phyloP scores from a whole-genome alignment of 1,284 basidiomycete genomes.

The Clitocybe nebularis region DNA sequence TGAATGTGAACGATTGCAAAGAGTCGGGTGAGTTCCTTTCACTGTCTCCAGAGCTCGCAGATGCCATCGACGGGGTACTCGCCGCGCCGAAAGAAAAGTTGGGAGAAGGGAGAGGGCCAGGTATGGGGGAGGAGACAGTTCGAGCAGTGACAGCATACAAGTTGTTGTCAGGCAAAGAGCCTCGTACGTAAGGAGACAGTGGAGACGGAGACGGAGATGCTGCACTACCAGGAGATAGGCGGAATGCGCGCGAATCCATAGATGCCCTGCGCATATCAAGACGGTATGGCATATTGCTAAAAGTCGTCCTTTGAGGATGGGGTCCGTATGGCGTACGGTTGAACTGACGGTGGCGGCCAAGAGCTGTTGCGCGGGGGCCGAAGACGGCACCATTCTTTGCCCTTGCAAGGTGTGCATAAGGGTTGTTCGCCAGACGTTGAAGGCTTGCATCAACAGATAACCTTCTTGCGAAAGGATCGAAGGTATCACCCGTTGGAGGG shows the following conservation, averaged over 20 bases:
- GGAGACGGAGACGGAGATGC: slow-evolving; percentile 34
- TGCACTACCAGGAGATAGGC: slow-evolving; percentile 25
- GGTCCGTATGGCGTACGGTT: slow-evolving; percentile 23
- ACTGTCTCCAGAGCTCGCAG: slow-evolving; percentile 41
- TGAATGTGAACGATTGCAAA: slow-evolving; percentile 33
- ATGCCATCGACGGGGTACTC: slow-evolving; percentile 40
- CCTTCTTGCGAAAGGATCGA: slow-evolving; percentile 45
- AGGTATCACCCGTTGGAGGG: slow-evolving; percentile 30
- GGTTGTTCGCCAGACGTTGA: slow-evolving; percentile 56
- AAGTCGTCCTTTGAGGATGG: slow-evolving; percentile 18
- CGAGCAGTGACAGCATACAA: slow-evolving; percentile 49
- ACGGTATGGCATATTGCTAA: slow-evolving; percentile 25
- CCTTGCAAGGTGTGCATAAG: slow-evolving; percentile 56
- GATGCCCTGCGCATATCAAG: slow-evolving; percentile 42
- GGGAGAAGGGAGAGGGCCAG: slow-evolving; percentile 67
- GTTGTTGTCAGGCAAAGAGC: slow-evolving; percentile 45
- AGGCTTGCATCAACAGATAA: slow-evolving; percentile 59
- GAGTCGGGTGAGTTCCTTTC: slow-evolving; percentile 50
- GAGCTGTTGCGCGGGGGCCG: slow-evolving; percentile 33
- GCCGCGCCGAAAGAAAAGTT: slow-evolving; percentile 67
- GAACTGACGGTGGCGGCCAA: slow-evolving; percentile 26
- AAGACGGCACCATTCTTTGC: slow-evolving; percentile 51
- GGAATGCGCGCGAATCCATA: slow-evolving; percentile 36
- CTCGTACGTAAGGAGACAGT: slow-evolving; percentile 34
- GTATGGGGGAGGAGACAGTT: slow-evolving; percentile 48